These are phyloP conservation scores for Colletotrichum simmondsii DNA, from an alignment of 2,329 filamentous ascomycete species.

Conservation along the genomic window DNA sequence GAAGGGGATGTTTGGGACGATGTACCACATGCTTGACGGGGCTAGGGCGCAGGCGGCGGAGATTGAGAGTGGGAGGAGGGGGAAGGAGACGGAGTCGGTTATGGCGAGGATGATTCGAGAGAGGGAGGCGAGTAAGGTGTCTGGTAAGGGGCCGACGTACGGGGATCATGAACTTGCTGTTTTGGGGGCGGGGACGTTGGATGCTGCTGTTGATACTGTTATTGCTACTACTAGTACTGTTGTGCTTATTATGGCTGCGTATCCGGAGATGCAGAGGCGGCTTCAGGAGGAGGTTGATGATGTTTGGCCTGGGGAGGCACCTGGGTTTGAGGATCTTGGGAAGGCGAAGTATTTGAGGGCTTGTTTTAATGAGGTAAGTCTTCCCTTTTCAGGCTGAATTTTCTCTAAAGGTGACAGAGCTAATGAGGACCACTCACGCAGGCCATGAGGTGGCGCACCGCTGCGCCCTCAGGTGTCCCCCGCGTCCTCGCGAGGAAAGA, in stretches of 20 bases:
- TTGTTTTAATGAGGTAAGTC: conserved; percentile 34
- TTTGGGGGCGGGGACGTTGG: background rate
- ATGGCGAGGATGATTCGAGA: conserved; percentile 53
- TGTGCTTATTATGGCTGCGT: conserved; percentile 40
- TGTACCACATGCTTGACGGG: conserved; percentile 49
- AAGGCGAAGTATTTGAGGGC: conserved; percentile 40
- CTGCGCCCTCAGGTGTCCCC: conserved; percentile 54
- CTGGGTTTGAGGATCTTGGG: conserved; percentile 43
- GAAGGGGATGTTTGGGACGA: conserved; percentile 49
- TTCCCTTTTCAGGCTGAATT: too few relatives aligned
- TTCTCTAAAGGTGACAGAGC: background rate
- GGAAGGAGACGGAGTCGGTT: conserved; percentile 52
- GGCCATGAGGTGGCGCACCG: conserved; percentile 49
- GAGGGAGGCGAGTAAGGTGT: conserved; percentile 41
- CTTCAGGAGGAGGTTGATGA: conserved; percentile 42
- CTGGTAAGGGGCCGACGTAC: background rate
- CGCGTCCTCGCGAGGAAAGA: conserved; percentile 61
- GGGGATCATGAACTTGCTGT: conserved; percentile 11
- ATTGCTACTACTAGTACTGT: background rate
- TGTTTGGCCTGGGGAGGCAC: conserved; percentile 34
- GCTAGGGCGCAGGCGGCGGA: conserved; percentile 43
- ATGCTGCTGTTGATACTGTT: conserved; percentile 22
- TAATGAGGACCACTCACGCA: conserved; percentile 30
- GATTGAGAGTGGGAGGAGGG: conserved; percentile 41
- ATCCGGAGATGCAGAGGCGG: conserved; percentile 37